These are phyloP conservation scores for Pyrenophora tritici-repentis DNA, from an alignment of 2,329 filamentous ascomycete genomes.

Conservation along the genomic window DNA sequence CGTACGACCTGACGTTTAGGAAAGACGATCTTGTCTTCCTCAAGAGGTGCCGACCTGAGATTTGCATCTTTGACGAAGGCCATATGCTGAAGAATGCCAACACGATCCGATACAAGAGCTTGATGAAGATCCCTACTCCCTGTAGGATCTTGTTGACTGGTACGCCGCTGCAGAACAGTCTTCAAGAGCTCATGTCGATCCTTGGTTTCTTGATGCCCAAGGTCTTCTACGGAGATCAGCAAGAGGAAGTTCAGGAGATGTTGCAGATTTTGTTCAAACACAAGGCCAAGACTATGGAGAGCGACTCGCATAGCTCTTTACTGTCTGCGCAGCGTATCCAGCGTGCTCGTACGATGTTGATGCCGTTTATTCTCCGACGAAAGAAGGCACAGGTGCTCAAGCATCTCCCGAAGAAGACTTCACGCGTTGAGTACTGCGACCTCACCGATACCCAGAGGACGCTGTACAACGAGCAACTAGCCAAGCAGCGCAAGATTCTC, in stretches of 20 bases:
- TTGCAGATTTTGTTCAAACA: slow-evolving; percentile 89
- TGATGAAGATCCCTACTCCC: slow-evolving; percentile 76
- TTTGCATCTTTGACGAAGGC: slow-evolving; percentile 88
- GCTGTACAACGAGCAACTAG: slow-evolving; percentile 74
- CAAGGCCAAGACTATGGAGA: slow-evolving; percentile 82
- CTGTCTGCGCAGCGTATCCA: slow-evolving; percentile 85
- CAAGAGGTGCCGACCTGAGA: slow-evolving; percentile 59
- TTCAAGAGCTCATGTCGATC: slow-evolving; percentile 87
- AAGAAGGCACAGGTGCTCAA: slow-evolving; percentile 90
- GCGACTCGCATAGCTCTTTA: slow-evolving; percentile 72
- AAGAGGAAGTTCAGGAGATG: slow-evolving; percentile 70
- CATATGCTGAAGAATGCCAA: slow-evolving; percentile 89
- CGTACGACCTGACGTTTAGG: slow-evolving; percentile 68
- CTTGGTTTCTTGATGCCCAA: slow-evolving; percentile 91
- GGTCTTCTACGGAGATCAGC: slow-evolving; percentile 72
- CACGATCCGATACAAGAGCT: slow-evolving; percentile 78
- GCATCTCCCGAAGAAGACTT: slow-evolving; percentile 80
- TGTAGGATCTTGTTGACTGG: slow-evolving; percentile 88
- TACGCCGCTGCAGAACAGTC: slow-evolving; percentile 91
- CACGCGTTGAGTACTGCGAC: slow-evolving; percentile 78
- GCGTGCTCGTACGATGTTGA: slow-evolving; percentile 87
- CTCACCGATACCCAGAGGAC: slow-evolving; percentile 73
- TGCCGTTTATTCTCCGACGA: slow-evolving; percentile 90
- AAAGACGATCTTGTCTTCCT: slow-evolving; percentile 68
- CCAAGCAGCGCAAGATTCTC: slow-evolving; percentile 63